These are phyloP conservation scores for Debaryomyces prosopidis DNA, from an alignment of 805 yeast genomes.

Conservation along the genomic window DNA sequence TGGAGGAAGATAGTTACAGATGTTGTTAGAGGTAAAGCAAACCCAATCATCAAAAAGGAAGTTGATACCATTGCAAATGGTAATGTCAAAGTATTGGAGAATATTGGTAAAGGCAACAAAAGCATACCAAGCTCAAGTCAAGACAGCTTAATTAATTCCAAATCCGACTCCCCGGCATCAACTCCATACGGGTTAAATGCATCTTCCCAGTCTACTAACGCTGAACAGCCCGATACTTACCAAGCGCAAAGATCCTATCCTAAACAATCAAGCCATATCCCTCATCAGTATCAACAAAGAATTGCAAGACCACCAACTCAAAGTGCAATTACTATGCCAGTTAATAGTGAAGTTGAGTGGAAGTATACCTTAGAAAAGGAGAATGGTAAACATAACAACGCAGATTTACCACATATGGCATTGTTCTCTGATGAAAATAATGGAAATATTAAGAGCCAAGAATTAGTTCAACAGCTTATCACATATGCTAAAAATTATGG, in stretches of 20 bases:
- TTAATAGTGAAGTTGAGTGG: conserved; percentile 54
- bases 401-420: conserved; percentile 20
- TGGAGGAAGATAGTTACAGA: conserved; percentile 86
- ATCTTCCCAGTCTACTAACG: background rate
- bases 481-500: conserved; percentile 59
- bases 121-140: background rate
- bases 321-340: conserved; percentile 10
- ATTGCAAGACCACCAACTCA: background rate
- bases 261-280: background rate
- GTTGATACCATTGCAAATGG: conserved; percentile 51
- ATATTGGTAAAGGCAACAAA: background rate
- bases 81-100: conserved; percentile 6
- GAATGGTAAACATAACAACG: conserved; percentile 37
- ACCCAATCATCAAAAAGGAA: conserved; percentile 53
- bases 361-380: conserved; percentile 46
- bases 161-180: background rate
- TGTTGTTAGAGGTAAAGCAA: conserved; percentile 67
- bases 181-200: background rate
- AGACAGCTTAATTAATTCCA: background rate
- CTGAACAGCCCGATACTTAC: background rate
- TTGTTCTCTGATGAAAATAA: conserved; percentile 24
- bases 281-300: background rate
- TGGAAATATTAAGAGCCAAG: conserved; percentile 55
- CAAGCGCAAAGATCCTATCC: background rate
- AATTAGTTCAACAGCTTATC: conserved; percentile 56